Evolutionary conservation across 495 filamentous ascomycete genomes (phyloP).

Genomic region (Cetradonia linearis): DNA sequence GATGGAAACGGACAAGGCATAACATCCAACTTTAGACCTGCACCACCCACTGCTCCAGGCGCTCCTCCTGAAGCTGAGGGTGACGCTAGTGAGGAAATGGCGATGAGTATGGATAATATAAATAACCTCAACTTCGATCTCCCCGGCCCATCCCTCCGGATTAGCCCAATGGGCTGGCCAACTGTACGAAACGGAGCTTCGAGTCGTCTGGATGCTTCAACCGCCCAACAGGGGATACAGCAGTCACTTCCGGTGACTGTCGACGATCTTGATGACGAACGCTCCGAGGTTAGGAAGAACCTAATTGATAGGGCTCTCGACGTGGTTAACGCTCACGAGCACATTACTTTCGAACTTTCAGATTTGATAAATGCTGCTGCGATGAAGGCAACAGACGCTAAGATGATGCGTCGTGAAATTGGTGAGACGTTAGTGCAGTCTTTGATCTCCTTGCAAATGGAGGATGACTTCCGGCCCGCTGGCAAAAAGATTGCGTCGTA

Average conservation of each 20-base stretch:
- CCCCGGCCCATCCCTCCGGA: conserved; percentile 36
- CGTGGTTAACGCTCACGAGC: conserved; percentile 74
- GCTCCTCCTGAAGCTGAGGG: conserved; percentile 22
- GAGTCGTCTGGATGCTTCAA: background rate
- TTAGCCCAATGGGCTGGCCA: background rate
- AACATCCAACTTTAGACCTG: conserved; percentile 14
- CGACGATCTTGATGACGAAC: conserved; percentile 74
- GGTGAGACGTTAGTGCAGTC: conserved; percentile 76
- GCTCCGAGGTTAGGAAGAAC: conserved; percentile 58
- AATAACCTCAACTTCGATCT: conserved; percentile 12
- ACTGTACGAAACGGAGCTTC: background rate
- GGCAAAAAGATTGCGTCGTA: conserved; percentile 87
- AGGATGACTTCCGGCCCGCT: conserved; percentile 56
- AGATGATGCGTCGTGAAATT: conserved; percentile 59
- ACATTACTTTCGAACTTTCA: conserved; percentile 82
- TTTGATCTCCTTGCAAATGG: conserved; percentile 68
- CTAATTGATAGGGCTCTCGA: conserved; percentile 85
- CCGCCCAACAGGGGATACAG: conserved; percentile 1
- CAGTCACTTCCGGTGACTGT: conserved; percentile 44
- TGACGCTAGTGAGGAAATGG: conserved; percentile 27
- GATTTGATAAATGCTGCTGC: conserved; percentile 74
- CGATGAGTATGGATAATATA: conserved; percentile 36
- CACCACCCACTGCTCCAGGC: conserved; percentile 28
- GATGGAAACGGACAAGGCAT: conserved; percentile 23
- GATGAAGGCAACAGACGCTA: conserved; percentile 54